A percentile compares a stretch with the other conserved stretches of the same genome.
These are phyloP conservation scores for Euphorbia celastroides DNA, from an alignment of 441 rosid genomes.

Conservation along the genomic window DNA sequence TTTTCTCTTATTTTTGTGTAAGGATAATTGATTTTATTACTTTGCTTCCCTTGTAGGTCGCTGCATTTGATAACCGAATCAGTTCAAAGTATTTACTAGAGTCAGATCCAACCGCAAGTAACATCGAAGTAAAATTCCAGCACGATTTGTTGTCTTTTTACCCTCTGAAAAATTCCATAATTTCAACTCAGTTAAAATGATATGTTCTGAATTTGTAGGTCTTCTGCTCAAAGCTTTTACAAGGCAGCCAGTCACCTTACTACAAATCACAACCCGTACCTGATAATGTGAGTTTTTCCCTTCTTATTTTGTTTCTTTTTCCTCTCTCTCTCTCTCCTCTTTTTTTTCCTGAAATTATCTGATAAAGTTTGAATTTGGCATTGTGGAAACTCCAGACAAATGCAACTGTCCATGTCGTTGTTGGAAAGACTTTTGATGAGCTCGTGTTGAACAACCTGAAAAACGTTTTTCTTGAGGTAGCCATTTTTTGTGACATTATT, in stretches of 20 bases:
- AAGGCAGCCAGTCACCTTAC: conserved; percentile 49
- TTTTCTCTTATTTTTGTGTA: conserved; percentile 8
- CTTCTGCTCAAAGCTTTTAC: conserved; percentile 56
- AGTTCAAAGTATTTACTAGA: conserved; percentile 74
- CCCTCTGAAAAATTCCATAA: conserved; percentile 9
- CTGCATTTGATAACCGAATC: conserved; percentile 69
- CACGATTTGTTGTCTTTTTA: conserved; percentile 4
- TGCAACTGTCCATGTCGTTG: conserved; percentile 44
- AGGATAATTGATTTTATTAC: conserved; percentile 11
- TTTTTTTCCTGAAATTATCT: not conserved
- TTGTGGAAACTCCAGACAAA: conserved; percentile 47
- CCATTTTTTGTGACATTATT: conserved; percentile 10
- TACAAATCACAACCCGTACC: conserved; percentile 79
- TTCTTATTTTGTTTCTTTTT: not conserved
- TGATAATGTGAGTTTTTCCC: conserved; percentile 52
- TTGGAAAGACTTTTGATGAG: conserved; percentile 75
- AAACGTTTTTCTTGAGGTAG: conserved; percentile 82
- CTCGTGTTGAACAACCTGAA: conserved; percentile 58
- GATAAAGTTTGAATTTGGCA: not conserved
- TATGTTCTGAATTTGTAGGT: conserved; percentile 40
- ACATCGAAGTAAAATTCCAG: conserved; percentile 56
- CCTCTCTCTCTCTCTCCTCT: not conserved
- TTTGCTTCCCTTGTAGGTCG: conserved; percentile 45
- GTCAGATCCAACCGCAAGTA: conserved; percentile 56
- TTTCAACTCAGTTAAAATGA: conserved; percentile 11